Evolutionary conservation across 148 eudicot species (phyloP), one percentile per base, ranked within the genome.

Genomic region (Nepenthes gracilis): DNA sequence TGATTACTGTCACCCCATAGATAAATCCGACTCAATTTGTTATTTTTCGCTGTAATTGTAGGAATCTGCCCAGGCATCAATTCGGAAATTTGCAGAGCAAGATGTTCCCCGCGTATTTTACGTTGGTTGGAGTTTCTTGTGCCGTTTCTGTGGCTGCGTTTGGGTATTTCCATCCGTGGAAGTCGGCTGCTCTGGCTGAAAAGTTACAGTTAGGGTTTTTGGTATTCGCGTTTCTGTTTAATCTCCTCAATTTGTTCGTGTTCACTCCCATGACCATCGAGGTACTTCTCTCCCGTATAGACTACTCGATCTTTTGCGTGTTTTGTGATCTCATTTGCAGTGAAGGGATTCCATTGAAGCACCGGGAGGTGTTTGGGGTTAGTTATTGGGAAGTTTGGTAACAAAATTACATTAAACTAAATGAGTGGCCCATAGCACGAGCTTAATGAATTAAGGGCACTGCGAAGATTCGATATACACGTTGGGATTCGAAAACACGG

Each of bases 31-130:
- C 3, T 43, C 33, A 13, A 12, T 67, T 62, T 60, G 23, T 47
- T 33, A 58, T 49, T 60, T 50, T 63, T 6, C 15, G 2, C 54
- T 14, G 47, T 58, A 6, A 14, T n/a, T 62, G 32, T n/a, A 92
- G 98, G 85, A 79, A 93, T 69, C 75, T 93, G 78, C 96, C 98
- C 6, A 86, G 96, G 71, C 98, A 93, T 72, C 93, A 82, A 61
- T 93, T 93, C 75, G 98, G 98, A 66, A 93, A 93, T 72, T 72
- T 93, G 73, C 96, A 93, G 63, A 88, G 96, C 74, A 93, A 93
- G 84, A 93, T 93, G 96, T 93, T 93, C 60, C 96, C 98, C 33
- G 98, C 95, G 35, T 93, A 93, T 70, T 93, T 93, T 43, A 67
- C 86, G 8, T 53, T 93, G 83, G 98, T 93, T 14, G 95, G 96